Conservation (phyloP, 805 yeast genomes). For the Candida coquimbonensis region DNA sequence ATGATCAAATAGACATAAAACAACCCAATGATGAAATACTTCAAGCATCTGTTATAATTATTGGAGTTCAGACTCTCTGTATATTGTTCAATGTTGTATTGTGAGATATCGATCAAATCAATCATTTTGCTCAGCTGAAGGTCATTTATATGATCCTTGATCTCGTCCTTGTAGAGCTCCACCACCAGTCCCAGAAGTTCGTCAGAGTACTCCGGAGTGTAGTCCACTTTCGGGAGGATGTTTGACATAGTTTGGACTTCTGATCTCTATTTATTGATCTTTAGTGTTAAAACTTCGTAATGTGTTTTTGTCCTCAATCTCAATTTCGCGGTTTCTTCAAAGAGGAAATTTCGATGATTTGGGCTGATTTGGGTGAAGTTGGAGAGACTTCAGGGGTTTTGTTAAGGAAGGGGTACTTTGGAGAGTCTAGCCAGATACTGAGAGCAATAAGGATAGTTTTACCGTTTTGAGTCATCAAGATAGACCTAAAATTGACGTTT, state of each 20-base stretch:
- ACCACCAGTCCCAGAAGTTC: conserved; percentile 26
- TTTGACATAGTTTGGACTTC: background rate
- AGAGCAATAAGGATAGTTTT: too few relatives aligned
- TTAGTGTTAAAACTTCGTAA: too few relatives aligned
- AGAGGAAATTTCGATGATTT: too few relatives aligned
- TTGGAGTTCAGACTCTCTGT: conserved; percentile 10
- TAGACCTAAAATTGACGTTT: too few relatives aligned
- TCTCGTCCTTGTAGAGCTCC: conserved; percentile 28
- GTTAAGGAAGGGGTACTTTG: too few relatives aligned
- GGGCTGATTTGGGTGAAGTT: too few relatives aligned
- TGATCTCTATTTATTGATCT: too few relatives aligned
- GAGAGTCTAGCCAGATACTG: too few relatives aligned
- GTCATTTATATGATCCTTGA: conserved; percentile 25
- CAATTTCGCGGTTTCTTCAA: too few relatives aligned
- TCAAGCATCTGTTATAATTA: conserved; percentile 23
- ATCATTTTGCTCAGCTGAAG: conserved; percentile 28
- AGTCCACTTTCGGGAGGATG: conserved; percentile 10
- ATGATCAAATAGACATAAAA: conserved; percentile 30
- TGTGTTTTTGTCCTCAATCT: too few relatives aligned
- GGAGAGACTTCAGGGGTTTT: too few relatives aligned
- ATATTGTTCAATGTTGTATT: conserved; percentile 28
- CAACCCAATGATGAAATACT: conserved; percentile 30
- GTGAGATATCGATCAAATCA: conserved; percentile 31
- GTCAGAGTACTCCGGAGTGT: conserved; percentile 35
- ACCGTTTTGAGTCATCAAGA: too few relatives aligned